Evolutionary conservation across 371 early-diverging fungal genomes (phyloP).

Genomic region (Dinochytrium kinnereticum): DNA sequence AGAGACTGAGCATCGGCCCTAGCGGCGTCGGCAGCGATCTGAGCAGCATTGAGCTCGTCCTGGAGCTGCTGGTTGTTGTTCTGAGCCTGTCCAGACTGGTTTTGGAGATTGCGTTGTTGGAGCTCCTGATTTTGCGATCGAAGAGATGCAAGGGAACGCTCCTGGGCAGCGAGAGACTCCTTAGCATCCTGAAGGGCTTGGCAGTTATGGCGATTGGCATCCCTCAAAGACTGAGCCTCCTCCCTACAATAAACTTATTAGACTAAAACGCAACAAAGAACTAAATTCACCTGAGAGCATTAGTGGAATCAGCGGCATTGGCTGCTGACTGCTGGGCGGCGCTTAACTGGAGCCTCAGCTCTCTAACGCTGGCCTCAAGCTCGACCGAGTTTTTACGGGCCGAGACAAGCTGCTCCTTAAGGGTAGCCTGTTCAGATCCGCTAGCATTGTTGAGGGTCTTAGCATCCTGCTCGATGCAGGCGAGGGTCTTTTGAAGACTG

Average conservation of each 20-base stretch:
- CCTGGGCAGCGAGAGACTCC: background rate
- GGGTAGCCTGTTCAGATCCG: background rate
- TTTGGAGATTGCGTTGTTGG: constrained; percentile 2
- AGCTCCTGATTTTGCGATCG: background rate
- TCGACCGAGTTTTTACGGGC: background rate
- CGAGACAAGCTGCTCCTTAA: constrained; percentile 1
- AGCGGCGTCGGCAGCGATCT: background rate
- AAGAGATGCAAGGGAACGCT: background rate
- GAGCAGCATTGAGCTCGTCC: background rate
- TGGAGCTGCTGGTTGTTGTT: background rate
- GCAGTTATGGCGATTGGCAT: background rate
- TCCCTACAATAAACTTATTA: background rate
- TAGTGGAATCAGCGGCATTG: background rate
- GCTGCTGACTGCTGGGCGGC: background rate
- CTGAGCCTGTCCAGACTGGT: background rate
- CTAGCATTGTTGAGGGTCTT: background rate
- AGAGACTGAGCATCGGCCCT: background rate
- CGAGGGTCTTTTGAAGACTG: constrained; percentile 17
- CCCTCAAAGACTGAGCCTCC: background rate
- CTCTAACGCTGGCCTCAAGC: background rate
- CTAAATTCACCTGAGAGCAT: background rate
- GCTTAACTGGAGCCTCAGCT: background rate
- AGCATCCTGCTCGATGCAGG: constrained; percentile 16
- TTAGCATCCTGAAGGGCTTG: background rate
- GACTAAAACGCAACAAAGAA: background rate